These are phyloP conservation scores for Aspergillus piperis DNA, from an alignment of 2,329 filamentous ascomycete genomes.

Conservation along the genomic window DNA sequence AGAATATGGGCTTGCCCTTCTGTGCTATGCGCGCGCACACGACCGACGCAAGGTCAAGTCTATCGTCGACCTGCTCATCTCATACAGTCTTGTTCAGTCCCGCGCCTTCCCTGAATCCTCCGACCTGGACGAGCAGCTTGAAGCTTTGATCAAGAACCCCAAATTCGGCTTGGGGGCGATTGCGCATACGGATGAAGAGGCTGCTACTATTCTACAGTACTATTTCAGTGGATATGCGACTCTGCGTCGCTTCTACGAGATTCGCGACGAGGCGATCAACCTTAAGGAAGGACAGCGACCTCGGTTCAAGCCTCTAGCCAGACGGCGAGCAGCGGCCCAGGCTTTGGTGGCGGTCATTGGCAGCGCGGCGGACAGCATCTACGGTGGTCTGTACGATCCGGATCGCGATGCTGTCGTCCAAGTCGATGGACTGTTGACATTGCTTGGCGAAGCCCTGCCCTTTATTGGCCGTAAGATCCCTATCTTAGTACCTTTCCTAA, in stretches of 20 bases:
- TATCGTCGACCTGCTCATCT: slow-evolving; percentile 82
- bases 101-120: slow-evolving; percentile 71
- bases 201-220: slow-evolving; percentile 78
- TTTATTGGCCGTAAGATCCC: slow-evolving; percentile 63
- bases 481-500: neutral
- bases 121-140: slow-evolving; percentile 73
- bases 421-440: slow-evolving; percentile 79
- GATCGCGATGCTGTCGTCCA: slow-evolving; percentile 79
- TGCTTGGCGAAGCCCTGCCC: slow-evolving; percentile 80
- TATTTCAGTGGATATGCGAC: slow-evolving; percentile 92
- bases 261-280: slow-evolving; percentile 69
- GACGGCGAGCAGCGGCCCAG: slow-evolving; percentile 69
- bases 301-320: slow-evolving; percentile 55
- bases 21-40: slow-evolving; percentile 89
- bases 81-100: slow-evolving; percentile 83
- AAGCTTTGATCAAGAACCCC: slow-evolving; percentile 69
- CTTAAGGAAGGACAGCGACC: slow-evolving; percentile 42
- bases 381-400: slow-evolving; percentile 83
- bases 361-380: slow-evolving; percentile 86
- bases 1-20: slow-evolving; percentile 80
- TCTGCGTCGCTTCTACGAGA: slow-evolving; percentile 82
- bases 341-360: slow-evolving; percentile 81
- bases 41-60: slow-evolving; percentile 76
- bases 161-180: slow-evolving; percentile 70
- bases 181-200: slow-evolving; percentile 74